These are phyloP conservation scores for Paramyrothecium roridum DNA, from an alignment of 2,329 filamentous ascomycete genomes.

Conservation along the genomic window DNA sequence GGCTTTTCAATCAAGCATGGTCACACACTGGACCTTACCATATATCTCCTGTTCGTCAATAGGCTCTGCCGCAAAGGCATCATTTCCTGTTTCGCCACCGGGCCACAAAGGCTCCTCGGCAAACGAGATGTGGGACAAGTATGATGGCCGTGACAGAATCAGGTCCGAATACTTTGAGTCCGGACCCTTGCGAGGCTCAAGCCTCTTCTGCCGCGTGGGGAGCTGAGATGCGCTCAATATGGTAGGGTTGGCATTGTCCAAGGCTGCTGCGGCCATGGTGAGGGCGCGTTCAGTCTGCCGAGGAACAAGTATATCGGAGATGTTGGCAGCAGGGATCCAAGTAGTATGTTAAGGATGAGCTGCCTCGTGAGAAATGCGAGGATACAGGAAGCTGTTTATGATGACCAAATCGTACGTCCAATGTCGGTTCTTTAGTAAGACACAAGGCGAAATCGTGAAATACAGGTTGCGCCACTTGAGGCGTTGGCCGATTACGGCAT, in stretches of 20 bases:
- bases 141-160: constrained; percentile 42
- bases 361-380: too few relatives aligned
- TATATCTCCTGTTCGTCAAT: constrained; percentile 98
- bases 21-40: constrained; percentile 47
- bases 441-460: not conserved
- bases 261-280: constrained; percentile 22
- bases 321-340: constrained; percentile 1
- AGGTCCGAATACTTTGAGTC: constrained; percentile 46
- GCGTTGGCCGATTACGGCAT: too few relatives aligned
- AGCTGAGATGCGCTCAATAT: constrained; percentile 87
- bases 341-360: too few relatives aligned
- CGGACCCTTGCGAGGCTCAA: constrained; percentile 41
- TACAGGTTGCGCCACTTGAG: not conserved
- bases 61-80: constrained; percentile 67
- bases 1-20: not conserved
- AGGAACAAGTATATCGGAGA: constrained; percentile 11
- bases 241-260: constrained; percentile 86
- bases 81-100: constrained; percentile 38
- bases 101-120: constrained; percentile 30
- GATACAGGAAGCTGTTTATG: too few relatives aligned
- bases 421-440: too few relatives aligned
- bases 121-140: constrained; percentile 37
- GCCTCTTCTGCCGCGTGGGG: constrained; percentile 65
- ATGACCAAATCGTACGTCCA: too few relatives aligned
- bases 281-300: constrained; percentile 4